Evolutionary conservation across 2,329 filamentous ascomycete genomes (phyloP), one percentile per base, ranked within the genome.

Genomic region (Colletotrichum cordylinicola): DNA sequence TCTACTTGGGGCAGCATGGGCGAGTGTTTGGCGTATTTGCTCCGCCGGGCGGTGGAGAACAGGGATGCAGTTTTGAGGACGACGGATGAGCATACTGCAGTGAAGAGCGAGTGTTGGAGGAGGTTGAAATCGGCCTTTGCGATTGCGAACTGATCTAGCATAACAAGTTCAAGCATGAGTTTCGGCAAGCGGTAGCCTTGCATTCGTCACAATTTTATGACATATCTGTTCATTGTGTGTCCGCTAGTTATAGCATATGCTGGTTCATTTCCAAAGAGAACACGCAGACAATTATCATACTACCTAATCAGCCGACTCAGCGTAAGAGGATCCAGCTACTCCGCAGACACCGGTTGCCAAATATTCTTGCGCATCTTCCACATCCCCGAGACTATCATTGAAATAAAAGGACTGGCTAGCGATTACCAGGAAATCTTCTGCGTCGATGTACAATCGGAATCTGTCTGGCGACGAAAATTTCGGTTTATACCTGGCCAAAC

Each of bases 11-110:
- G 85, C 9, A 83, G 78, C 3, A 61, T 86, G 60, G 79, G 79
- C 8, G 85, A 86, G 77, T 86, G 85, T 67, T 78, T 86, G 75
- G 83, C 80, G 12, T 86, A 86, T 73, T 78, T 86, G 27, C 78
- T 81, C 5, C 79, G 85, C 27, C 78, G 85, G 35, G 85, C 84
- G 6, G 79, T 84, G 5, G 85, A 86, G 81, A 86, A 86, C 70
- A 78, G 82, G 12, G 85, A 80, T 10, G 81, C 81, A 5, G 80
- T 81, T 12, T 79, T 80, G 3, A 77, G 82, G 55, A 84, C 82
- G 15, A 35, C 75, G 29, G 80, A 83, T 58, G 82, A 84, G 75
- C 83, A 83, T 8, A 15, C 56, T 5, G 82, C 82, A 1, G 67
- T 83, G 21, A 83, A 82, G 78, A 66, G 65, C 13, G 82, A 83